Conservation (phyloP, 768 basidiomycete species). For the Mycena leptocephala region DNA sequence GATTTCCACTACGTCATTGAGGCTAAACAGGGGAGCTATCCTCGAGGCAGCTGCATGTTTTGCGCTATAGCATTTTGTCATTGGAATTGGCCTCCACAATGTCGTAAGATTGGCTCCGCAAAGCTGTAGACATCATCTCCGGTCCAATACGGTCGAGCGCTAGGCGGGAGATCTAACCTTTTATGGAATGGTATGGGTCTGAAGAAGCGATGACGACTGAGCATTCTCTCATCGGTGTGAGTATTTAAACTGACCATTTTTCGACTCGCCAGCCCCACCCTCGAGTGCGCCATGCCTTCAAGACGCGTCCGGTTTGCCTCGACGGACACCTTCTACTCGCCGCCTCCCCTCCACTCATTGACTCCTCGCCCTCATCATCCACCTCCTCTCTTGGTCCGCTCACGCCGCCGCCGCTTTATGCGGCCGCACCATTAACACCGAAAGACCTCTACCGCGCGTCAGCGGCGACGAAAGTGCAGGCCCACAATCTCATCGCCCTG, state of each 20-base stretch:
- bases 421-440: conserved; percentile 10
- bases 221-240: conserved; percentile 15
- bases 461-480: neutral
- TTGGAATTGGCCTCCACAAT: conserved; percentile 1
- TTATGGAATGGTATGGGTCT: conserved; percentile 9
- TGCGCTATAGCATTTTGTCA: conserved; percentile 14
- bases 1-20: conserved; percentile 13
- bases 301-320: conserved; percentile 10
- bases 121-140: neutral
- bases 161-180: conserved; percentile 6
- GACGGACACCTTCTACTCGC: conserved; percentile 12
- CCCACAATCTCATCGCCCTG: conserved; percentile 4
- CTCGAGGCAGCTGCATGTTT: conserved; percentile 11
- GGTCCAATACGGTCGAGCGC: neutral
- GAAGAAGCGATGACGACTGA: conserved; percentile 3
- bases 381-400: conserved; percentile 17
- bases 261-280: neutral
- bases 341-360: conserved; percentile 11
- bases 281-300: conserved; percentile 11
- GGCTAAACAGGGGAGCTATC: conserved; percentile 6
- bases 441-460: neutral
- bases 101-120: neutral
- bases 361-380: conserved; percentile 18
- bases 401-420: conserved; percentile 10
- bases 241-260: conserved; percentile 17